Evolutionary conservation across 257 asterid genomes (phyloP), one percentile per base, ranked within the genome.

Genomic region (Nicotiana knightiana): DNA sequence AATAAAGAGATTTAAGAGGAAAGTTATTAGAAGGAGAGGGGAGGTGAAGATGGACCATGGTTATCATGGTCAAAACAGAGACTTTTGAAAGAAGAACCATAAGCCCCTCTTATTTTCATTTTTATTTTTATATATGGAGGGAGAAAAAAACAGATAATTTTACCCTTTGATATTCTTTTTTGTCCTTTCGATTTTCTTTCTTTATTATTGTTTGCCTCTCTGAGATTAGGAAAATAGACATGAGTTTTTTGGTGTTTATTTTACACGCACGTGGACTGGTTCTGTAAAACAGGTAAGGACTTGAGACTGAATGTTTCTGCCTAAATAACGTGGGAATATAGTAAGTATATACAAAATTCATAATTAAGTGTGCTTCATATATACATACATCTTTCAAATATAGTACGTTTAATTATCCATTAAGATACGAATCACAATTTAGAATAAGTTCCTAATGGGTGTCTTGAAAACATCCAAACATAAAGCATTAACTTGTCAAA

Each of bases 21-120:
- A 90, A 86, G 87, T 9, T 43, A 59, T 82, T 82, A 43, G 81
- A 61, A 86, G 91, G 86, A 88, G 90, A 21, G 82, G 67, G 91
- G 68, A 37, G 91, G 85, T 68, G 80, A 63, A 82, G 82, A 28
- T 43, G 78, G 81, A 51, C 26, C 76, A 73, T 55, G 78, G 1
- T 61, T 33, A 53, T 43, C 33, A 30, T 84, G 88, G 86, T 85
- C 88, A 81, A 88, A 86, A 35, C 70, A 26, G n/a, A 81, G 67
- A 86, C 67, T 71, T 79, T 73, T 58, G 77, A 80, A 70, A 62
- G 78, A 61, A 62, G 67, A 78, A 77, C 81, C 51, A 66, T 51
- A 35, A 63, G 21, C 43, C 10, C 71, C 59, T 24, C 33, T 13
- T 30, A 43, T 33, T 61, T 35, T 46, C 43, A 62, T 46, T 46